phyloP scores from a whole-genome alignment of 768 basidiomycete genomes.

The Termitomyces sp. region DNA sequence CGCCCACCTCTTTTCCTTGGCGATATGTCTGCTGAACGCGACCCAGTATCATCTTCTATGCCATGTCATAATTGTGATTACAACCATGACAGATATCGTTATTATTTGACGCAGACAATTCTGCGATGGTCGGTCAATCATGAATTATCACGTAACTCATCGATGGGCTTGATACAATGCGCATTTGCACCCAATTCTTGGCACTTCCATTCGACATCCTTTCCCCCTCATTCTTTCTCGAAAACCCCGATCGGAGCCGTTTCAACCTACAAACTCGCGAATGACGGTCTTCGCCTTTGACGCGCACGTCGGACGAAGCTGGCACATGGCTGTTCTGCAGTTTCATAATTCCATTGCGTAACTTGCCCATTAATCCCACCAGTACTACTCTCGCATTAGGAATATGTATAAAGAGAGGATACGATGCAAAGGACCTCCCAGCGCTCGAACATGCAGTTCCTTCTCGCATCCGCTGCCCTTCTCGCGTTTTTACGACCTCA shows the following conservation, averaged over 20 bases:
- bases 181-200: conserved; percentile 3
- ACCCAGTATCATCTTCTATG: background rate
- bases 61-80: background rate
- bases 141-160: background rate
- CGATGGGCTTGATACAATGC: background rate
- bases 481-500: conserved; percentile 14
- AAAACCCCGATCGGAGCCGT: background rate
- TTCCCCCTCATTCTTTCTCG: background rate
- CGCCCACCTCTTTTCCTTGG: background rate
- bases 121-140: background rate
- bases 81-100: background rate
- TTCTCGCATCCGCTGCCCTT: conserved; percentile 15
- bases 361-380: background rate
- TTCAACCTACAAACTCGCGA: background rate
- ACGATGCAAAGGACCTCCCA: background rate
- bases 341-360: background rate
- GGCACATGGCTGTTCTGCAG: background rate
- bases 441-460: conserved; percentile 17
- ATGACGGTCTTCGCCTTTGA: conserved; percentile 1
- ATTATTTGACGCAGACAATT: background rate
- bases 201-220: conserved; percentile 1
- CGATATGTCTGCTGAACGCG: background rate
- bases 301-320: background rate
- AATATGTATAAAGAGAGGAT: conserved; percentile 7
- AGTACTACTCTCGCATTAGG: conserved; percentile 1